phyloP scores from a whole-genome alignment of 2,329 filamentous ascomycete species.

The Elsinoe arachidis region DNA sequence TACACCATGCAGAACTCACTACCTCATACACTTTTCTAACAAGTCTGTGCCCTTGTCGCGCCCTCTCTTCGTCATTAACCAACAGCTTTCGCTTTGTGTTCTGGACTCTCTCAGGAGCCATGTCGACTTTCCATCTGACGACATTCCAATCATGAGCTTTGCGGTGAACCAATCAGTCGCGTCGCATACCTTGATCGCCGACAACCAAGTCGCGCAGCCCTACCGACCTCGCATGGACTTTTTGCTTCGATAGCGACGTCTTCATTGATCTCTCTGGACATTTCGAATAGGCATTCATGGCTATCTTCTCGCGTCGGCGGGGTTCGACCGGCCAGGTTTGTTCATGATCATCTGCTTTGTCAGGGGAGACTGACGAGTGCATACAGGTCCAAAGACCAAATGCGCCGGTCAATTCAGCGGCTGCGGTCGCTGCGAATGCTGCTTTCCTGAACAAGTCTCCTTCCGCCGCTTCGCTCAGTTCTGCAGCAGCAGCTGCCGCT shows the following conservation, averaged over 20 bases:
- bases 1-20: not conserved
- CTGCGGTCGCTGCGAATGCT: constrained; percentile 62
- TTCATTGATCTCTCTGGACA: no score
- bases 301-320: constrained; percentile 24
- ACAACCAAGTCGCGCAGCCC: not conserved
- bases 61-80: not conserved
- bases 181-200: constrained; percentile 7
- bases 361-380: not conserved
- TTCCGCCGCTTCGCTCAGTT: constrained; percentile 61
- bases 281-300: constrained; percentile 15
- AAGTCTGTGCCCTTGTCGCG: constrained; percentile 4
- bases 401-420: constrained; percentile 60
- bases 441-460: constrained; percentile 65
- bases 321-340: constrained; percentile 21
- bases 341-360: constrained; percentile 22
- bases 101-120: not conserved
- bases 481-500: constrained; percentile 78
- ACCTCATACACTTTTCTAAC: constrained; percentile 3
- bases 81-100: not conserved
- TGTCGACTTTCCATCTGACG: not conserved
- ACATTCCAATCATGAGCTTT: constrained; percentile 7
- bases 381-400: constrained; percentile 3
- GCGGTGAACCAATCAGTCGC: constrained; percentile 4
- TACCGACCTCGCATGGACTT: not conserved
- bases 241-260: not conserved